Evolutionary conservation across 2,329 filamentous ascomycete genomes (phyloP), one percentile per base, ranked within the genome.

Genomic region (Claviceps sorghi): DNA sequence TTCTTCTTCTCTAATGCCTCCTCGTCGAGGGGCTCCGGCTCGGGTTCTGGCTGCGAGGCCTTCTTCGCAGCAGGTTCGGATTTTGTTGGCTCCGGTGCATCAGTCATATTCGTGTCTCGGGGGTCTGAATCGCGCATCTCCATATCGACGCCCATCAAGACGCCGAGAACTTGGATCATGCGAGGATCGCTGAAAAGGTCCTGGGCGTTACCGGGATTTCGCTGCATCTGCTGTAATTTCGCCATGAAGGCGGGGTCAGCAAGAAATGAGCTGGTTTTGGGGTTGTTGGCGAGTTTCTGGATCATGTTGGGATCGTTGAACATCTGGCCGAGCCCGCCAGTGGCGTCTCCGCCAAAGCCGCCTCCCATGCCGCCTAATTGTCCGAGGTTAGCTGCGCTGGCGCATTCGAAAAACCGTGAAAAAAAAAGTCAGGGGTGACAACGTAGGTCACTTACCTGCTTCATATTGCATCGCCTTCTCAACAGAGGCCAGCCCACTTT

Each of bases 121-220:
- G 67, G 66, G 52, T 65, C 63, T 50, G 62, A 63, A 52, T 68
- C 67, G 13, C 67, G 65, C 61, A 72, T 64, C 55, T 72, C 81
- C 85, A 98, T 90, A 65, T 97, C 90, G 48, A 98, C 84, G 45
- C 93, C 93, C 74, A 98, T 82, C 59, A 96, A 68, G 26, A 96
- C 93, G 60, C 90, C 88, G 70, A 98, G 84, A 21, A 97, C 91
- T 67, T 94, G 86, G 60, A 98, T 76, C 78, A 98, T 89, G 56
- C 93, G 78, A 5, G 90, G 91, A 65, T 98, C 93, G 59, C 82
- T 79, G 70, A 98, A 89, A 58, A 93, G 80, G 54, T 86, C 80
- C 57, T 87, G 83, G 47, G 88, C 79, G 61, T 80, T 83, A 62
- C 82, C 80, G 6, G 93, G 90, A 71, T 96, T 93, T 59, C 82